Evolutionary conservation across 495 filamentous ascomycete genomes (phyloP).

Genomic region (Echria macrotheca): DNA sequence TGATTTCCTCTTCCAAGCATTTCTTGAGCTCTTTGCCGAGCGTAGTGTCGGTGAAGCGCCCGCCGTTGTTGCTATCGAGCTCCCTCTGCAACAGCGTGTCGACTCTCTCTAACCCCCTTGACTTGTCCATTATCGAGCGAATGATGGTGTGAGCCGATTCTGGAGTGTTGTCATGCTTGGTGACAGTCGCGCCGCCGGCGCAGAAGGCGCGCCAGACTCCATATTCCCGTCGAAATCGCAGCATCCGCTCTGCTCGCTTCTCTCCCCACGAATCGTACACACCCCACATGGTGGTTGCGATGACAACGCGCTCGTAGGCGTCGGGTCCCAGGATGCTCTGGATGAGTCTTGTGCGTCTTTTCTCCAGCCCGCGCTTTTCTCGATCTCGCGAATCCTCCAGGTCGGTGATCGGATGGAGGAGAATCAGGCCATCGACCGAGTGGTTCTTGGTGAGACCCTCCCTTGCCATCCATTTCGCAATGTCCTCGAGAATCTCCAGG

Average conservation of each 20-base stretch:
- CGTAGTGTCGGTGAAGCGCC: background rate
- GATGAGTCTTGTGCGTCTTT: background rate
- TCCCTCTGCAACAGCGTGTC: background rate
- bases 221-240: background rate
- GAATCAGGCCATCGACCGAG: slow-evolving; percentile 3
- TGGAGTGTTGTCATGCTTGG: background rate
- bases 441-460: background rate
- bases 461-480: slow-evolving; percentile 17
- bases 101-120: background rate
- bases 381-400: no score
- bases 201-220: background rate
- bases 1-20: background rate
- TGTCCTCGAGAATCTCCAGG: slow-evolving; percentile 36
- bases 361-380: background rate
- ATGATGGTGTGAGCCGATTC: background rate
- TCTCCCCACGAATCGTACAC: background rate
- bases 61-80: background rate
- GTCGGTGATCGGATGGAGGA: background rate
- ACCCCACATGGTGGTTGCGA: slow-evolving; percentile 1
- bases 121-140: background rate
- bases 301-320: background rate
- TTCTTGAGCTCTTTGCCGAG: background rate
- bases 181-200: background rate
- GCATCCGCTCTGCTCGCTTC: background rate
- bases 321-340: background rate